Evolutionary conservation across 306 rosid species (phyloP).

Genomic region (Trifolium fragiferum): DNA sequence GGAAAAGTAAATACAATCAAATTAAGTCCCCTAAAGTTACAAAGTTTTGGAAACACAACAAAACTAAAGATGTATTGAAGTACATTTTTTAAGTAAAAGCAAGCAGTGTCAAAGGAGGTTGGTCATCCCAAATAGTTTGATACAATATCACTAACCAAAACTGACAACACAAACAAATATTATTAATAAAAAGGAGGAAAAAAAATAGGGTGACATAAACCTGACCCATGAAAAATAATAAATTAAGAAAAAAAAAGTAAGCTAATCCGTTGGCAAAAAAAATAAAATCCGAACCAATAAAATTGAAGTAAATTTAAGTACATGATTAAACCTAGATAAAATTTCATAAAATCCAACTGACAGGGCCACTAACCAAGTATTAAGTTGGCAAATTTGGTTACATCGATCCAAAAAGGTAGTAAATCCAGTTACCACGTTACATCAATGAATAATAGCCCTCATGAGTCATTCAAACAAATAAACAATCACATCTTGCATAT

Average conservation of each 20-base stretch:
- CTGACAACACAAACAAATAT: background rate
- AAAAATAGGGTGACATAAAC: background rate
- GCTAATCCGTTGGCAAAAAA: background rate
- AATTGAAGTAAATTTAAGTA: slow-evolving; percentile 8
- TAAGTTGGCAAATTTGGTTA: slow-evolving; percentile 15
- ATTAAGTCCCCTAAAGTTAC: background rate
- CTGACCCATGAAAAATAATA: background rate
- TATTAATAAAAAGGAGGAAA: background rate
- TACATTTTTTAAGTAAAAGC: slow-evolving; percentile 1
- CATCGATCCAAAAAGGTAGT: slow-evolving; percentile 6
- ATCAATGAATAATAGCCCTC: slow-evolving; percentile 18
- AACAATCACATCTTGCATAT: slow-evolving; percentile 14
- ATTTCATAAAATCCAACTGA: slow-evolving; percentile 17
- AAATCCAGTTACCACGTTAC: slow-evolving; percentile 3
- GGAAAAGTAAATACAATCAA: slow-evolving; percentile 12
- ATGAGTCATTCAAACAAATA: slow-evolving; percentile 16
- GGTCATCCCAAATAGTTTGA: background rate
- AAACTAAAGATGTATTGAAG: background rate
- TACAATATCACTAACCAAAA: background rate
- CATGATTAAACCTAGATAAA: slow-evolving; percentile 15
- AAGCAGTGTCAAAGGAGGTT: background rate
- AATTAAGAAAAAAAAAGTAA: background rate
- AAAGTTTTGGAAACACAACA: slow-evolving; percentile 7
- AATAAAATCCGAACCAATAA: background rate
- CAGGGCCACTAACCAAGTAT: background rate